phyloP scores from a whole-genome alignment of 345 rosid species.

The Brassica nigra region DNA sequence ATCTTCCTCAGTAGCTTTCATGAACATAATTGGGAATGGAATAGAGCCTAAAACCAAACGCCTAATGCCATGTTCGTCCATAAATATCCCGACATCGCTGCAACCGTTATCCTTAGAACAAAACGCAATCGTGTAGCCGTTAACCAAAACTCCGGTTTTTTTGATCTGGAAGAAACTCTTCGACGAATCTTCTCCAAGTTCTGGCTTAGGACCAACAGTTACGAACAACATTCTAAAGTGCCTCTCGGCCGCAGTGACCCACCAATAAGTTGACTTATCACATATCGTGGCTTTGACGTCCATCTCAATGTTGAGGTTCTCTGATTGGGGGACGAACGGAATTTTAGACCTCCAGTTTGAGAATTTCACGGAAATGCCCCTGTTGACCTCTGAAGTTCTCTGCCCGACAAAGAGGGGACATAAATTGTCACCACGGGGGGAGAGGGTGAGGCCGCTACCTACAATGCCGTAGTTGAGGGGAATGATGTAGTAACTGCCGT shows the following conservation, averaged over 20 bases:
- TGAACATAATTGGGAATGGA: slow-evolving; percentile 57
- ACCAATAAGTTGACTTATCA: slow-evolving; percentile 10
- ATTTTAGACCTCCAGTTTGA: not conserved
- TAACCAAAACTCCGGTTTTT: no score
- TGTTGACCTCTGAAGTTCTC: not conserved
- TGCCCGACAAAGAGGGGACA: not conserved
- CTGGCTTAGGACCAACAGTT: slow-evolving; percentile 47
- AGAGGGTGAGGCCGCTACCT: slow-evolving; percentile 19
- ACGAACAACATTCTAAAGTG: slow-evolving; percentile 11
- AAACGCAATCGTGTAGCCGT: no score
- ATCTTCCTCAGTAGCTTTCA: slow-evolving; percentile 42
- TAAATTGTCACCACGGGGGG: not conserved
- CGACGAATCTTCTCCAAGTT: slow-evolving; percentile 32
- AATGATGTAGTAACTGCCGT: slow-evolving; percentile 9
- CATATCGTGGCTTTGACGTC: not conserved
- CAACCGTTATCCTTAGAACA: no score
- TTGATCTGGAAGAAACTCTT: no score
- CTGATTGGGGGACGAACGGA: no score
- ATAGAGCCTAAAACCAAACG: slow-evolving; percentile 52
- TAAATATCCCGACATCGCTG: not conserved
- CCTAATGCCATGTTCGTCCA: slow-evolving; percentile 43
- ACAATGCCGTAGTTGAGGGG: not conserved
- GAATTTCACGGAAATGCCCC: slow-evolving; percentile 4
- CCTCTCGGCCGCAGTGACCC: not conserved
- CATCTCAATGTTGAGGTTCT: no score